Evolutionary conservation across 2,329 filamentous ascomycete species (phyloP).

Genomic region (Triangularia setosa): DNA sequence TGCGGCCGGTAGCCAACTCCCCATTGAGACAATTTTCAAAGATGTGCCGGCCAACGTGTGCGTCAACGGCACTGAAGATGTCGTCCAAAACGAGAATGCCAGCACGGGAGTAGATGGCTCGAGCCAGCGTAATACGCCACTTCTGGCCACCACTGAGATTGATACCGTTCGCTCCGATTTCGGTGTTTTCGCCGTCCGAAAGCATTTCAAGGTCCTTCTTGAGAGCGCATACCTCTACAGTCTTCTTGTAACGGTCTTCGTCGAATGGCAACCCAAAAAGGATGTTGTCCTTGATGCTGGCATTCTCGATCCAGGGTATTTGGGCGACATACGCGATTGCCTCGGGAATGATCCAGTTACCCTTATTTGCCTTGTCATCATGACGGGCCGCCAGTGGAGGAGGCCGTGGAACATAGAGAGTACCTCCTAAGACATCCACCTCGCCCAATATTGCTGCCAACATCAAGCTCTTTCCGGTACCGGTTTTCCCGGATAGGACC

Average conservation of each 20-base stretch:
- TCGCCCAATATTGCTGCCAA: constrained; percentile 72
- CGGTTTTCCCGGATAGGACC: constrained; percentile 72
- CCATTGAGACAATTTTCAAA: constrained; percentile 73
- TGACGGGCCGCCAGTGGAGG: constrained; percentile 51
- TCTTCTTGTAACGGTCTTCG: constrained; percentile 64
- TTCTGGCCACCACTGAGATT: constrained; percentile 81
- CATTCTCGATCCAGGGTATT: constrained; percentile 83
- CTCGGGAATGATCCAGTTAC: constrained; percentile 65
- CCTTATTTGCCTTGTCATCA: constrained; percentile 58
- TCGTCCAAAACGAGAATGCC: constrained; percentile 77
- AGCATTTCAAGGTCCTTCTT: constrained; percentile 74
- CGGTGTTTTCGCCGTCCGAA: constrained; percentile 70
- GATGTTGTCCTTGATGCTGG: constrained; percentile 73
- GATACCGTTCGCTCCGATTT: constrained; percentile 80
- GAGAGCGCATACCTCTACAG: constrained; percentile 68
- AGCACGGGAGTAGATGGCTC: constrained; percentile 75
- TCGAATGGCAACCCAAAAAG: constrained; percentile 71
- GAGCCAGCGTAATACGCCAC: constrained; percentile 75
- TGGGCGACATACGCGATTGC: constrained; percentile 73
- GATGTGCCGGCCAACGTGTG: constrained; percentile 74
- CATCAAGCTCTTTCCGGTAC: constrained; percentile 72
- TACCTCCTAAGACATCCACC: constrained; percentile 63
- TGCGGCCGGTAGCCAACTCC: constrained; percentile 64
- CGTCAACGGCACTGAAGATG: constrained; percentile 79
- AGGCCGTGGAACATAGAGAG: constrained; percentile 51